phyloP scores from a whole-genome alignment of 495 filamentous ascomycete genomes.

The Podospora didyma region DNA sequence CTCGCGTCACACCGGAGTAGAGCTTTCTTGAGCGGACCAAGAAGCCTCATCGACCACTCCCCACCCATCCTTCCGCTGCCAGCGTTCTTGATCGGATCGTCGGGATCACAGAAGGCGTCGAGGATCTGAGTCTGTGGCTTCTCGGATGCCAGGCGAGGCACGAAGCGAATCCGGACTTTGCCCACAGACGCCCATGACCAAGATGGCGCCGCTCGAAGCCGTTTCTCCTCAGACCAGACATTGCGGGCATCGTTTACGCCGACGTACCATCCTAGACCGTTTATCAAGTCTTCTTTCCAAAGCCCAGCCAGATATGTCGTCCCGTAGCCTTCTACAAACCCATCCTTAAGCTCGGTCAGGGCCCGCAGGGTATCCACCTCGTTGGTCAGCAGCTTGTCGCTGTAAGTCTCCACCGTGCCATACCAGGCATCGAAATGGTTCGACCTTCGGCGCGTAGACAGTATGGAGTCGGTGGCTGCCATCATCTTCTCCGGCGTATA shows the following conservation, averaged over 20 bases:
- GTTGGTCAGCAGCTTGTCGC: slow-evolving; percentile 11
- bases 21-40: not conserved
- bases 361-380: slow-evolving; percentile 12
- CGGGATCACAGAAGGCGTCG: not conserved
- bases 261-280: slow-evolving; percentile 19
- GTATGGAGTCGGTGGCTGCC: not conserved
- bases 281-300: slow-evolving; percentile 19
- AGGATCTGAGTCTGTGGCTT: not conserved
- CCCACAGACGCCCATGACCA: slow-evolving; percentile 24
- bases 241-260: slow-evolving; percentile 12
- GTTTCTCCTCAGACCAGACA: not conserved
- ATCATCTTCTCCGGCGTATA: slow-evolving; percentile 1
- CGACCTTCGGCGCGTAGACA: not conserved
- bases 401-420: slow-evolving; percentile 9
- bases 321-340: slow-evolving; percentile 7
- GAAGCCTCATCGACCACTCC: not conserved
- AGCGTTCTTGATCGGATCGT: not conserved
- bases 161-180: slow-evolving; percentile 13
- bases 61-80: not conserved
- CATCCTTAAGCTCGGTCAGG: slow-evolving; percentile 8
- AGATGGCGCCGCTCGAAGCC: slow-evolving; percentile 6
- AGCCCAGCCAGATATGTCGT: slow-evolving; percentile 21
- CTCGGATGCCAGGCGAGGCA: not conserved
- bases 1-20: not conserved
- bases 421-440: slow-evolving; percentile 18